A percentile compares a stretch with the other conserved stretches of the same genome.
Evolutionary conservation across 805 yeast genomes (phyloP).

Genomic region (Saccharomycopsis vini): DNA sequence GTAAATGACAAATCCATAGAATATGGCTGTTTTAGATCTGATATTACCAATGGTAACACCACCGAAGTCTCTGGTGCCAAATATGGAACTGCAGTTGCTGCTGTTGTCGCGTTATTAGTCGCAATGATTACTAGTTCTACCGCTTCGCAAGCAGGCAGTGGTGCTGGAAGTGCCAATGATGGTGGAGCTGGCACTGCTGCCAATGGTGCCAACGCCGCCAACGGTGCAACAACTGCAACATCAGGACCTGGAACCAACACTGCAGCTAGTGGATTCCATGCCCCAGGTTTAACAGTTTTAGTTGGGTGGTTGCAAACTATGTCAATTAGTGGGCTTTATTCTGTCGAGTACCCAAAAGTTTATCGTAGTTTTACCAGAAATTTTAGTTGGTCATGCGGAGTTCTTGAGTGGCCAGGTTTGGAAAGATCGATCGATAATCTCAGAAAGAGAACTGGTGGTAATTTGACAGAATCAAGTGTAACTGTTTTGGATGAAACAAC

Average conservation of each 20-base stretch:
- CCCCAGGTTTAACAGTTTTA: constrained; percentile 25
- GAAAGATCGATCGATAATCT: constrained; percentile 25
- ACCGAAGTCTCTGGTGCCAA: constrained; percentile 21
- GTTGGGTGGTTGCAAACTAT: constrained; percentile 25
- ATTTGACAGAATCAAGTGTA: constrained; percentile 21
- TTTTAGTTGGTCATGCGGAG: constrained; percentile 27
- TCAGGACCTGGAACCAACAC: constrained; percentile 19
- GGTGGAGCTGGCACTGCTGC: constrained; percentile 15
- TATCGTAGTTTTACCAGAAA: constrained; percentile 25
- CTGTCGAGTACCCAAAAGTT: constrained; percentile 26
- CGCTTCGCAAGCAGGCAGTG: constrained; percentile 12
- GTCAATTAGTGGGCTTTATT: constrained; percentile 26
- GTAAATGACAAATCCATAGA: constrained; percentile 5
- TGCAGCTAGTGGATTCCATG: constrained; percentile 19
- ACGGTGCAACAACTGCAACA: constrained; percentile 18
- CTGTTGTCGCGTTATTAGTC: constrained; percentile 23
- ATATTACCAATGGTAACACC: constrained; percentile 27
- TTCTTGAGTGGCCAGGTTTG: constrained; percentile 25
- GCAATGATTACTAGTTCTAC: constrained; percentile 20
- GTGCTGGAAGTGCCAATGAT: constrained; percentile 13
- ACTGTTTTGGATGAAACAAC: constrained; percentile 16
- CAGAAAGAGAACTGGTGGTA: constrained; percentile 25
- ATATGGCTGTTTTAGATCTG: constrained; percentile 20
- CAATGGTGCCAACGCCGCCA: constrained; percentile 15
- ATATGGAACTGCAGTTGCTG: constrained; percentile 25